A percentile compares a stretch with the other conserved stretches of the same genome.
Conservation (phyloP, 345 rosid genomes). For the Clarkia xantiana region DNA sequence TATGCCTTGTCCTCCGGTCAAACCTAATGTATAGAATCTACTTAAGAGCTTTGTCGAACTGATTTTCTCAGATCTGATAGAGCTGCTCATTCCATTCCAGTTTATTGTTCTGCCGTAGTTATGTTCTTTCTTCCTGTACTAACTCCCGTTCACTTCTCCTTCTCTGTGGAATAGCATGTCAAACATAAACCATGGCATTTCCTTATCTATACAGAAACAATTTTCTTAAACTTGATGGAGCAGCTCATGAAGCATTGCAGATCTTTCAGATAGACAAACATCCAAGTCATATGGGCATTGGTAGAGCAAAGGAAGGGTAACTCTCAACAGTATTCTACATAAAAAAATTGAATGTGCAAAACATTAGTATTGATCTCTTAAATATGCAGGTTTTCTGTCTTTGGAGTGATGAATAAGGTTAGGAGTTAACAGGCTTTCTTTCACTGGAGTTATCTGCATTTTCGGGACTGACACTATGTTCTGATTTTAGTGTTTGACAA, state of each 20-base stretch:
- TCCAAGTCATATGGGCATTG: conserved; percentile 99
- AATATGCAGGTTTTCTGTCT: conserved; percentile 76
- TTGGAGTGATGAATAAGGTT: conserved; percentile 97
- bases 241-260: conserved; percentile 89
- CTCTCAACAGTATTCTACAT: conserved; percentile 3
- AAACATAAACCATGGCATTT: conserved; percentile 8
- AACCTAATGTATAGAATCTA: conserved; percentile 13
- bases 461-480: conserved; percentile 18
- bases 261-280: conserved; percentile 88
- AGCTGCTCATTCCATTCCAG: conserved; percentile 33
- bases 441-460: conserved; percentile 3
- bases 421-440: conserved; percentile 6
- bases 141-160: neutral
- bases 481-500: conserved; percentile 67
- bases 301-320: conserved; percentile 99
- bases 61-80: conserved; percentile 85
- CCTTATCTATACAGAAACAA: conserved; percentile 48
- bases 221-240: conserved; percentile 84
- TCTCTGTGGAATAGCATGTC: neutral
- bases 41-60: conserved; percentile 35
- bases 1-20: neutral
- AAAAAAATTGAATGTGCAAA: conserved; percentile 8
- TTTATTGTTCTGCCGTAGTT: conserved; percentile 9
- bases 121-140: neutral
- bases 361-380: conserved; percentile 16